Evolutionary conservation across 441 rosid species (phyloP), one percentile per base, ranked within the genome.

Genomic region (Corymbia calophylla): DNA sequence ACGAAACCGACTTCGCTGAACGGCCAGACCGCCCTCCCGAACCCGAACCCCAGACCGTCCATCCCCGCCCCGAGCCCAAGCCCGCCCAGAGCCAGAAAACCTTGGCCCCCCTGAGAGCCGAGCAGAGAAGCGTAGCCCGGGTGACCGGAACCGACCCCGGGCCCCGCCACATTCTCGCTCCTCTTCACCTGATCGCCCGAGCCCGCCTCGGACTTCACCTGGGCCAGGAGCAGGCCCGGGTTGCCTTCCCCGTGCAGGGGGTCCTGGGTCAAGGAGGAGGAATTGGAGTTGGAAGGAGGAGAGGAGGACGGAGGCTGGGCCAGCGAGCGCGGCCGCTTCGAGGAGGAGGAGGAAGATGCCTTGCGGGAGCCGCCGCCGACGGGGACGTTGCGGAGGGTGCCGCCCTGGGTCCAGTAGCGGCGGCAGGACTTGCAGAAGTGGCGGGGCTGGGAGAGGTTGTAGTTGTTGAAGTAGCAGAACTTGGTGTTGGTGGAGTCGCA

Each of bases 391-490:
- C 90, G 90, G 73, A 89, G 90, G 68, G 90, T 89, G 88, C 90
- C 90, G 27, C 90, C 90, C n/a, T 89, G 90, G 39, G 90, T 89
- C 90, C 90, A 89, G 88, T 89, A 89, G 64, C 90, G 90, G 86
- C 90, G 90, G 88, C 90, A 86, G 88, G 90, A 68, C 90, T 89
- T 86, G 88, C 90, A 89, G 90, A 89, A 89, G 86, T 89, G 90
- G 47, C 90, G 90, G 55, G 90, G 90, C 88, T 89, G 90, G 84
- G 90, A 55, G 56, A 89, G 88, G 88, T 89, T 89, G 88, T 89
- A 89, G 90, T 89, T 89, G 77, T 89, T 89, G 88, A 86, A 89
- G 88, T 89, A 89, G 88, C 90, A 89, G 88, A 89, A 89, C 88
- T 89, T 89, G 47, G 90, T 89, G 90, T 86, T 89, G 88, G 8